Conservation (phyloP, 2,329 filamentous ascomycete species). For the Venturia nashicola region DNA sequence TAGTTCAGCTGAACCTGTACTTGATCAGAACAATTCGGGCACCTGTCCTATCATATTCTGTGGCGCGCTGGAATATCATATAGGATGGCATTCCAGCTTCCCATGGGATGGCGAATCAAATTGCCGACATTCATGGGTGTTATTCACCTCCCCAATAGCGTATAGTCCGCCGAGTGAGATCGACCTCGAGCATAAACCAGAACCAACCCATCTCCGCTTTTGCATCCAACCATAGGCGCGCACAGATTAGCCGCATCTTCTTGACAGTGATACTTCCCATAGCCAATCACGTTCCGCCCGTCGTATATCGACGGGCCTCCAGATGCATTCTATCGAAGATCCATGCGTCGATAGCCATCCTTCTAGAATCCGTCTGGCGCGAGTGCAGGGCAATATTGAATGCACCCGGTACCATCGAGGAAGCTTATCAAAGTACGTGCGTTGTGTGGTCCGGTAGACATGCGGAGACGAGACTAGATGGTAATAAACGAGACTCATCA, state of each 20-base stretch:
- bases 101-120: not conserved
- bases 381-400: no score
- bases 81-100: not conserved
- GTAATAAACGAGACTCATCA: not conserved
- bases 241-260: not conserved
- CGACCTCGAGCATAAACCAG: not conserved
- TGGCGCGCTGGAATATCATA: not conserved
- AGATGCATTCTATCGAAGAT: not conserved
- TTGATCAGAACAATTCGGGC: not conserved
- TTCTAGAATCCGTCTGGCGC: not conserved
- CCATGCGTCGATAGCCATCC: not conserved
- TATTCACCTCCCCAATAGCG: not conserved
- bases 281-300: not conserved
- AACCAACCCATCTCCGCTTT: not conserved
- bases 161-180: not conserved
- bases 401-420: not conserved
- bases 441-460: not conserved
- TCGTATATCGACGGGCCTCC: not conserved
- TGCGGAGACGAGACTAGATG: not conserved
- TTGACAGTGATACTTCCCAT: not conserved
- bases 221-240: not conserved
- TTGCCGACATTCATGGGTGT: not conserved
- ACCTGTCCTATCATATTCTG: not conserved
- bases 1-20: not conserved
- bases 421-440: not conserved